These are phyloP conservation scores for Edaphochlamys debaryana DNA, from an alignment of 139 green algal species.

Conservation along the genomic window DNA sequence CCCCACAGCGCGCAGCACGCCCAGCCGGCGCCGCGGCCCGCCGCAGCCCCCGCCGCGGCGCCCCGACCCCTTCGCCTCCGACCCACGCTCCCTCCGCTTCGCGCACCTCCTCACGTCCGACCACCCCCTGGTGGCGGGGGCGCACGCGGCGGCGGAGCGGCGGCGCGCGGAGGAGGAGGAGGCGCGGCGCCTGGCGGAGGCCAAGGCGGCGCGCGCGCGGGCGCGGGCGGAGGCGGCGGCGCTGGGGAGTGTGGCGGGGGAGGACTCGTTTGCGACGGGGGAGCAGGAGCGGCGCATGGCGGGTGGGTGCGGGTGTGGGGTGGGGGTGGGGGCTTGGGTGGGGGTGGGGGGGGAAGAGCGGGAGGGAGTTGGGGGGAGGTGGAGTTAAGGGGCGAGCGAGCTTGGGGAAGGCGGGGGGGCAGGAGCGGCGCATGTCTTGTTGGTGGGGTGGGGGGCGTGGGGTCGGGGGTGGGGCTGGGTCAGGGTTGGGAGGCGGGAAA, in stretches of 20 bases:
- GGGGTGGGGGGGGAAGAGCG: not conserved
- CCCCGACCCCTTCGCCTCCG: not conserved
- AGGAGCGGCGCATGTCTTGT: too few species aligned
- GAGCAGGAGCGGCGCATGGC: not conserved
- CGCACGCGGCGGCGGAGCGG: conserved; percentile 16
- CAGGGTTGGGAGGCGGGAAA: too few species aligned
- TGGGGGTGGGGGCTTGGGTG: not conserved
- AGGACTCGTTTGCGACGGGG: too few species aligned
- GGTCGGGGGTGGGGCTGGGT: too few species aligned
- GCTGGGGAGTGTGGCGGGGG: not conserved
- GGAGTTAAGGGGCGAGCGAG: too few species aligned
- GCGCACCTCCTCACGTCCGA: not conserved
- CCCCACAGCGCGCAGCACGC: not conserved
- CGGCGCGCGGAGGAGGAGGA: conserved; percentile 24
- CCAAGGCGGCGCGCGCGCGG: not conserved
- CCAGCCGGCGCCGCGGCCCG: not conserved
- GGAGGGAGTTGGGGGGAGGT: not conserved
- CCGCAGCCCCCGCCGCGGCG: not conserved
- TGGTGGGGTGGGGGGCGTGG: too few species aligned
- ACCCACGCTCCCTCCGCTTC: conserved; percentile 11
- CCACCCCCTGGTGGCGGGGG: conserved; percentile 24
- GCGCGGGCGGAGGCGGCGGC: conserved; percentile 11
- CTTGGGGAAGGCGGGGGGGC: too few species aligned
- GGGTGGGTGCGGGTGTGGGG: too few species aligned
- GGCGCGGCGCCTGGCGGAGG: not conserved